phyloP scores from a whole-genome alignment of 805 yeast genomes.

The Candida sithepensis region DNA sequence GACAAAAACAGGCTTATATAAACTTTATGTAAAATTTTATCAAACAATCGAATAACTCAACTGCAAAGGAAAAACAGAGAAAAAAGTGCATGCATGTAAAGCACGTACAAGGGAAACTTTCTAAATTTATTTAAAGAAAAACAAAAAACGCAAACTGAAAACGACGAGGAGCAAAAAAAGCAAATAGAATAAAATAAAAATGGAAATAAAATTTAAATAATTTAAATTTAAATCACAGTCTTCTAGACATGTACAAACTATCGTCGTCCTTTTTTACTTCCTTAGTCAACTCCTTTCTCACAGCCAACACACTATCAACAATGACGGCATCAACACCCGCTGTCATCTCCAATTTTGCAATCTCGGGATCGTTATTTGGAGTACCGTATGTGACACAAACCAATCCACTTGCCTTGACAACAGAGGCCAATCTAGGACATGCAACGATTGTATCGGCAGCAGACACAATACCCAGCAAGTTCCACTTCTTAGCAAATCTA shows the following conservation, averaged over 20 bases:
- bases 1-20: neutral
- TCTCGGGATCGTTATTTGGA: constrained; percentile 78
- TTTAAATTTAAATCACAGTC: neutral
- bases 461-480: constrained; percentile 83
- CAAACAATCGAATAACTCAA: neutral
- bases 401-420: constrained; percentile 86
- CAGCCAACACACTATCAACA: constrained; percentile 90
- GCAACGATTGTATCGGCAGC: constrained; percentile 84
- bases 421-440: constrained; percentile 85
- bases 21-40: no score
- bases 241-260: constrained; percentile 4
- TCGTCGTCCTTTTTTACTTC: constrained; percentile 15
- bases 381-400: constrained; percentile 93
- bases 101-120: no score
- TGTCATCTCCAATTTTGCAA: constrained; percentile 78
- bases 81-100: no score
- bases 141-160: no score
- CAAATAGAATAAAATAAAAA: neutral
- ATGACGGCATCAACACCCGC: constrained; percentile 99
- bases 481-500: constrained; percentile 88
- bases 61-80: neutral
- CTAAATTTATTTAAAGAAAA: no score
- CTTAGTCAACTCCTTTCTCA: constrained; percentile 68
- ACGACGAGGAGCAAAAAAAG: no score
- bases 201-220: neutral